A percentile compares a stretch with the other conserved stretches of the same genome.
phyloP scores from a whole-genome alignment of 23 red algal species.

The Gracilaria domingensis region DNA sequence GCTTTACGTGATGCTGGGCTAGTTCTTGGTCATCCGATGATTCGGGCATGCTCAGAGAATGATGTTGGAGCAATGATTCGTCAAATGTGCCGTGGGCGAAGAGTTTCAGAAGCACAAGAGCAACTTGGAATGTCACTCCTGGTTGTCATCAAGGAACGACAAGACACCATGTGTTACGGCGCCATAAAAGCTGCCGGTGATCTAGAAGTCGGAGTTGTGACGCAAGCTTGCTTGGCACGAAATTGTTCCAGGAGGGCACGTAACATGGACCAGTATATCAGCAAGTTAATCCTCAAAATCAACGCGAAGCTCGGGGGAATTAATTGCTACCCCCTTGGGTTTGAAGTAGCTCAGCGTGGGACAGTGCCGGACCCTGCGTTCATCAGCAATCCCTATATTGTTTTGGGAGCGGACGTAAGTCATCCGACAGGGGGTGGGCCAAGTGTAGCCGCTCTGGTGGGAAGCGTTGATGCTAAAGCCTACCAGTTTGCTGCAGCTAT shows the following conservation, averaged over 20 bases:
- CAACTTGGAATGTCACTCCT: conserved; percentile 23
- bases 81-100: background rate
- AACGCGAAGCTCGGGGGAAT: conserved; percentile 67
- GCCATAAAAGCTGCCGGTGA: conserved; percentile 53
- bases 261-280: conserved; percentile 26
- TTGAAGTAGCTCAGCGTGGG: background rate
- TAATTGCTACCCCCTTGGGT: conserved; percentile 26
- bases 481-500: conserved; percentile 51
- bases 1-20: background rate
- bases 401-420: conserved; percentile 66
- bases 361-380: conserved; percentile 23
- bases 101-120: background rate
- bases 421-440: conserved; percentile 57
- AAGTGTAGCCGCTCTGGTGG: conserved; percentile 63
- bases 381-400: conserved; percentile 16
- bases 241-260: background rate
- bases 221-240: conserved; percentile 31
- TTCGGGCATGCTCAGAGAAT: background rate
- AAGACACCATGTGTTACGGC: conserved; percentile 29
- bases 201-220: conserved; percentile 3
- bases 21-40: background rate
- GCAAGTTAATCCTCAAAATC: conserved; percentile 60
- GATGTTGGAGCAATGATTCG: background rate
- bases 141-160: conserved; percentile 45
- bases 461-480: conserved; percentile 26